These are phyloP conservation scores for Kwoniella sp. DNA, from an alignment of 768 basidiomycete species.

Conservation along the genomic window DNA sequence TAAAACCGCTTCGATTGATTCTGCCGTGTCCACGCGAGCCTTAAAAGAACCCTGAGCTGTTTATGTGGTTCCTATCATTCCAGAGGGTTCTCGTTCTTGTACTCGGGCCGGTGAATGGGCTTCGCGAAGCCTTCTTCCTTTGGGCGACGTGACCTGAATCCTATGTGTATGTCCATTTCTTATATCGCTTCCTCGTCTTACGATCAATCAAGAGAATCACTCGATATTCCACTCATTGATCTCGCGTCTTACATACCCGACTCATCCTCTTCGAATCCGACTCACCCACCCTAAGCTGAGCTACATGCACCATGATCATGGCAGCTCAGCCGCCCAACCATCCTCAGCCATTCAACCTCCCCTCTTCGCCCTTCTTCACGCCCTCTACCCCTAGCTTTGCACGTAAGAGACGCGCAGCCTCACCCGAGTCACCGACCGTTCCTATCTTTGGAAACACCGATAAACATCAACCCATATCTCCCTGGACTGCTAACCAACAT, in stretches of 20 bases:
- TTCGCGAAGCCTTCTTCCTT: neutral
- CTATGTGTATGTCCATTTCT: too few relatives aligned
- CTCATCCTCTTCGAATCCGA: too few relatives aligned
- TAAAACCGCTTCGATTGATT: too few relatives aligned
- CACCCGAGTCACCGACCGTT: neutral
- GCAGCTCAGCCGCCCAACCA: conserved; percentile 17
- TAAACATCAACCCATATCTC: neutral
- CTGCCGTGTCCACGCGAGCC: too few relatives aligned
- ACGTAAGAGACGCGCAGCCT: conserved; percentile 13
- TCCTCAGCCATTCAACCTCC: conserved; percentile 3
- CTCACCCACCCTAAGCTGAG: neutral
- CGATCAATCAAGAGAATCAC: too few relatives aligned
- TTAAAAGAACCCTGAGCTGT: neutral
- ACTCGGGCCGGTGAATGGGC: neutral
- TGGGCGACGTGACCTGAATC: too few relatives aligned
- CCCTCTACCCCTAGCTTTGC: conserved; percentile 3
- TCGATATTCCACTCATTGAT: too few relatives aligned
- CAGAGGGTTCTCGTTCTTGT: neutral
- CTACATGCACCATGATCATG: conserved; percentile 21
- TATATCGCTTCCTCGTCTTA: too few relatives aligned
- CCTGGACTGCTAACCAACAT: neutral
- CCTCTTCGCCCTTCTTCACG: conserved; percentile 9
- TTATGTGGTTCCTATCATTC: neutral
- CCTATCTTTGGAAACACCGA: neutral
- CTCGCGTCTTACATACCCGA: too few relatives aligned